A percentile compares a stretch with the other conserved stretches of the same genome.
phyloP scores from a whole-genome alignment of 176 grass and related monocot species.

The Tillandsia fasciculata region DNA sequence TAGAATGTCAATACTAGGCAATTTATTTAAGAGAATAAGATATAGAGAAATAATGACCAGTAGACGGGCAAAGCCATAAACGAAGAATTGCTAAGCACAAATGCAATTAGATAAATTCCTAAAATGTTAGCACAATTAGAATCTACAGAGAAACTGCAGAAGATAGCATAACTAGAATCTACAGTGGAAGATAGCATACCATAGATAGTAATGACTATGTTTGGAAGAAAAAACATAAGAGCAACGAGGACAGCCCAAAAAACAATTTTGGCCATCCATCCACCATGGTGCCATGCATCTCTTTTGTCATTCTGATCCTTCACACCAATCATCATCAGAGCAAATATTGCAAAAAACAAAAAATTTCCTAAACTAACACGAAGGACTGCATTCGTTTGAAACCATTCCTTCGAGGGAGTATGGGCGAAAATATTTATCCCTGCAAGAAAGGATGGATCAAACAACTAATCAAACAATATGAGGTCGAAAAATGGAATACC shows the following conservation, averaged over 20 bases:
- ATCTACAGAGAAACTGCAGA: background rate
- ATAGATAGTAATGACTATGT: constrained; percentile 71
- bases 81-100: too few relatives aligned
- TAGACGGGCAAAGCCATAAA: too few relatives aligned
- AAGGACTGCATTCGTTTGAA: constrained; percentile 85
- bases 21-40: too few relatives aligned
- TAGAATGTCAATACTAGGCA: too few relatives aligned
- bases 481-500: background rate
- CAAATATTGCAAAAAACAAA: constrained; percentile 79
- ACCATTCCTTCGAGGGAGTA: constrained; percentile 69
- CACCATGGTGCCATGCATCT: constrained; percentile 90
- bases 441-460: constrained; percentile 12
- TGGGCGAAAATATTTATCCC: constrained; percentile 45
- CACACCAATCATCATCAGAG: constrained; percentile 79
- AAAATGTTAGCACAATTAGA: constrained; percentile 1
- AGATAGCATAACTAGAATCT: constrained; percentile 16
- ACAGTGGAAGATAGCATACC: constrained; percentile 38
- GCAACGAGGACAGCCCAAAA: constrained; percentile 70
- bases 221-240: constrained; percentile 91
- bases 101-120: constrained; percentile 1
- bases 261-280: constrained; percentile 77
- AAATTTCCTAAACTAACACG: constrained; percentile 91
- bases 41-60: too few relatives aligned
- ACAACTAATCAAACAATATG: background rate
- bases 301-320: constrained; percentile 88